Conservation (phyloP, 306 rosid genomes). For the Canavalia gladiata region DNA sequence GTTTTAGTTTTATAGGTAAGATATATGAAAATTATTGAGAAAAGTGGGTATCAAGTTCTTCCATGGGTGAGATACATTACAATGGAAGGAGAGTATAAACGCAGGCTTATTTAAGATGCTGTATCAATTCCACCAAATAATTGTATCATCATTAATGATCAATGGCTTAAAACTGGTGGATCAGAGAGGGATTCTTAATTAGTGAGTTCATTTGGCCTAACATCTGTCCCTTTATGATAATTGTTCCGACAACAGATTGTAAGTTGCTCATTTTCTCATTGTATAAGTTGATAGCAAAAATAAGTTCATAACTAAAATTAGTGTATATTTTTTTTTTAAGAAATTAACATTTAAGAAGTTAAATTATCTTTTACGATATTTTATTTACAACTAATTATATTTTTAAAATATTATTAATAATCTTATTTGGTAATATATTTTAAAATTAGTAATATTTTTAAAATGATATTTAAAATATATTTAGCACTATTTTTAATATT, state of each 20-base stretch:
- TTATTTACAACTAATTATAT: too few relatives aligned
- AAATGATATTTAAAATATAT: too few relatives aligned
- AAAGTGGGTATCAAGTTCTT: slow-evolving; percentile 97
- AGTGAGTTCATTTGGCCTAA: slow-evolving; percentile 47
- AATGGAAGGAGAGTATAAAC: slow-evolving; percentile 98
- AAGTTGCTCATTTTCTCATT: slow-evolving; percentile 52
- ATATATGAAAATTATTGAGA: slow-evolving; percentile 93
- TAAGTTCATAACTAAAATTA: slow-evolving; percentile 39
- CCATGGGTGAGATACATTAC: slow-evolving; percentile 99
- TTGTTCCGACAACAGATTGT: slow-evolving; percentile 48
- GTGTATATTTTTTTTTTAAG: not conserved
- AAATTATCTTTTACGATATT: too few relatives aligned
- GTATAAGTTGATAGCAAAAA: not conserved
- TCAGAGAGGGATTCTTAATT: slow-evolving; percentile 34
- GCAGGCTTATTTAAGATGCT: slow-evolving; percentile 74
- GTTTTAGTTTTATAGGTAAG: slow-evolving; percentile 71
- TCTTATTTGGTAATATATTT: too few relatives aligned
- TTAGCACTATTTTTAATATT: too few relatives aligned
- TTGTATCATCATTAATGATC: slow-evolving; percentile 38
- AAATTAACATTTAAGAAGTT: too few relatives aligned
- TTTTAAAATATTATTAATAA: too few relatives aligned
- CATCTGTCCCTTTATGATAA: slow-evolving; percentile 46
- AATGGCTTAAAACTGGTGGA: slow-evolving; percentile 45
- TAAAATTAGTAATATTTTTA: too few relatives aligned
- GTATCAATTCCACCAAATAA: slow-evolving; percentile 34